These are phyloP conservation scores for Cicer cuneatum DNA, from an alignment of 306 rosid genomes.

Conservation along the genomic window DNA sequence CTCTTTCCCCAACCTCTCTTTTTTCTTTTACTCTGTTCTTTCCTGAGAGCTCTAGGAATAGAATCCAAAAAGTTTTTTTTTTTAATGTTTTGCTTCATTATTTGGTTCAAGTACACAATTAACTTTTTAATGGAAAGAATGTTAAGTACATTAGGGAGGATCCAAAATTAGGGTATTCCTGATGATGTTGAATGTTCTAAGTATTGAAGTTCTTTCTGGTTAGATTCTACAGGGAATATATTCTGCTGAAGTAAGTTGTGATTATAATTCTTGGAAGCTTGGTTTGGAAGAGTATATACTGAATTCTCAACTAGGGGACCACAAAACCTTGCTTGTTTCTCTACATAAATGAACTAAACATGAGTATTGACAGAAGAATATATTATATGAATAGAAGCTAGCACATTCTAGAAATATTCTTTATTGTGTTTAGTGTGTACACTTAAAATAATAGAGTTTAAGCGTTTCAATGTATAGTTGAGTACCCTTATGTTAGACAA, in stretches of 20 bases:
- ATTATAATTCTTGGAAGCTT: conserved; percentile 40
- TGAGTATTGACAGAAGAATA: conserved; percentile 49
- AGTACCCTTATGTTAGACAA: conserved; percentile 34
- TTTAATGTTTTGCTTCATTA: conserved; percentile 39
- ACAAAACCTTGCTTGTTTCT: conserved; percentile 46
- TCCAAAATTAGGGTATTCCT: conserved; percentile 40
- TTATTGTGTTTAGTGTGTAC: conserved; percentile 19
- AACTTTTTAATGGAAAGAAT: conserved; percentile 52
- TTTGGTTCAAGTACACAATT: conserved; percentile 53
- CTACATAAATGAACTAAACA: conserved; percentile 41
- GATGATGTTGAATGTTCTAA: conserved; percentile 39
- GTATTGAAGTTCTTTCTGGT: conserved; percentile 47
- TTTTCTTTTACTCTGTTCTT: conserved; percentile 9
- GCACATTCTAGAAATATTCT: conserved; percentile 32
- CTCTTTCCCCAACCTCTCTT: conserved; percentile 16
- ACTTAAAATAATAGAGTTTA: conserved; percentile 31
- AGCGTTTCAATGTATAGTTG: conserved; percentile 40
- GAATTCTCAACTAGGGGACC: conserved; percentile 52
- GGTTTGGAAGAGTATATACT: conserved; percentile 55
- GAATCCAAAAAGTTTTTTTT: conserved; percentile 43
- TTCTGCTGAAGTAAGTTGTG: conserved; percentile 50
- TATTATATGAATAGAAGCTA: conserved; percentile 36
- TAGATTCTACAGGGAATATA: conserved; percentile 63
- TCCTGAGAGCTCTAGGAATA: conserved; percentile 36
- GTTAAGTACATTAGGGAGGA: conserved; percentile 49